Conservation (phyloP, 331 rosid species). For the Ulmus americana region DNA sequence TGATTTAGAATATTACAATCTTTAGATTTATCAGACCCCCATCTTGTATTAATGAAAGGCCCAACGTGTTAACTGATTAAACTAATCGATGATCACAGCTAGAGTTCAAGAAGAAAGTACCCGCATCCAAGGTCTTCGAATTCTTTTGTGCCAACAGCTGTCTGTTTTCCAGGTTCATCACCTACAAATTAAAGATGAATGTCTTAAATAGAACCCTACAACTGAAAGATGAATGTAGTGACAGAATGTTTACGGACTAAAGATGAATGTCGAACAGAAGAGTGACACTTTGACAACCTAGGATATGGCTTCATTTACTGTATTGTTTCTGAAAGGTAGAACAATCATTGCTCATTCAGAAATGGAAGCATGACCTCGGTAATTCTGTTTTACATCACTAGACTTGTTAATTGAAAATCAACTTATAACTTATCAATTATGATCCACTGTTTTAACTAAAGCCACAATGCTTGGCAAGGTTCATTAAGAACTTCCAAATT, state of each 20-base stretch:
- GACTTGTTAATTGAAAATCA: background rate
- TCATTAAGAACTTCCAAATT: background rate
- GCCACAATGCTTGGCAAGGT: background rate
- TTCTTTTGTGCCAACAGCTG: constrained; percentile 63
- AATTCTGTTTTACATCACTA: constrained; percentile 1
- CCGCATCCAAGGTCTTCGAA: constrained; percentile 71
- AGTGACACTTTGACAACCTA: constrained; percentile 11
- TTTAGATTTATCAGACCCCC: too few relatives aligned
- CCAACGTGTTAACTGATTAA: background rate
- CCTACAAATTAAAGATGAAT: constrained; percentile 43
- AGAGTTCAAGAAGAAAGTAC: constrained; percentile 34
- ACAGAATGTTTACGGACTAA: constrained; percentile 28
- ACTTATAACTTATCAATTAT: background rate
- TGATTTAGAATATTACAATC: background rate
- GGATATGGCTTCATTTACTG: background rate
- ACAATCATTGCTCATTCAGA: background rate
- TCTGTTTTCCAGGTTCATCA: constrained; percentile 62
- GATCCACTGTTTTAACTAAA: background rate
- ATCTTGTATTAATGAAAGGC: background rate
- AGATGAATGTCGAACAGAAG: constrained; percentile 15
- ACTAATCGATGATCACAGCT: constrained; percentile 2
- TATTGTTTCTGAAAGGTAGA: constrained; percentile 7
- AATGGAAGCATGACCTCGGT: background rate
- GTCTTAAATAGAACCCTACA: constrained; percentile 38
- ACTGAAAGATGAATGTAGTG: constrained; percentile 19